Conservation (phyloP, 148 eudicot species). For the Amaranthus cruentus region DNA sequence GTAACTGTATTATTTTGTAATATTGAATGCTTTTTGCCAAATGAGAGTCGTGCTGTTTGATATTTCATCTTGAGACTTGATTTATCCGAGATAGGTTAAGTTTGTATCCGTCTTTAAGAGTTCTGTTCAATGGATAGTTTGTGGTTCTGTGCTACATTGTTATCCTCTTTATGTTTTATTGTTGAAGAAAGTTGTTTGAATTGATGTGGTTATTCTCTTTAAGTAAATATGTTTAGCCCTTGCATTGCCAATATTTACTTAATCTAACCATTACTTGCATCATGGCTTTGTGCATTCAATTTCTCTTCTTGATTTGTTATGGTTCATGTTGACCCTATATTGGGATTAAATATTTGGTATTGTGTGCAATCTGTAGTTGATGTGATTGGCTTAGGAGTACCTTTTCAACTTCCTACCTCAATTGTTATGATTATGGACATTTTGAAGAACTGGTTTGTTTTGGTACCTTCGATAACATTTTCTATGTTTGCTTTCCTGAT, state of each 20-base stretch:
- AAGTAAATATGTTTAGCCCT: slow-evolving; percentile 6
- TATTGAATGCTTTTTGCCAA: background rate
- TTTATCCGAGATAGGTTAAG: too few species aligned
- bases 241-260: background rate
- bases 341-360: too few species aligned
- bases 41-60: background rate
- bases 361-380: background rate
- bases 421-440: too few species aligned
- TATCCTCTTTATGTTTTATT: background rate
- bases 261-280: slow-evolving; percentile 11
- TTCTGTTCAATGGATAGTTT: too few species aligned
- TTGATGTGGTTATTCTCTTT: slow-evolving; percentile 2
- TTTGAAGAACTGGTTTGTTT: background rate
- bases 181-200: slow-evolving; percentile 2
- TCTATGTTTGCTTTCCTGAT: background rate
- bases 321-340: background rate
- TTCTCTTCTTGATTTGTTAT: slow-evolving; percentile 9
- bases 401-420: too few species aligned
- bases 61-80: too few species aligned
- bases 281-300: slow-evolving; percentile 31
- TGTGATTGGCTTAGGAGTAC: too few species aligned
- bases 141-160: too few species aligned
- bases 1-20: background rate
- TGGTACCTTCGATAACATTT: background rate
- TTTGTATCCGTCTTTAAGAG: too few species aligned